These are phyloP conservation scores for Exserohilum turcica DNA, from an alignment of 2,329 filamentous ascomycete genomes.

Conservation along the genomic window DNA sequence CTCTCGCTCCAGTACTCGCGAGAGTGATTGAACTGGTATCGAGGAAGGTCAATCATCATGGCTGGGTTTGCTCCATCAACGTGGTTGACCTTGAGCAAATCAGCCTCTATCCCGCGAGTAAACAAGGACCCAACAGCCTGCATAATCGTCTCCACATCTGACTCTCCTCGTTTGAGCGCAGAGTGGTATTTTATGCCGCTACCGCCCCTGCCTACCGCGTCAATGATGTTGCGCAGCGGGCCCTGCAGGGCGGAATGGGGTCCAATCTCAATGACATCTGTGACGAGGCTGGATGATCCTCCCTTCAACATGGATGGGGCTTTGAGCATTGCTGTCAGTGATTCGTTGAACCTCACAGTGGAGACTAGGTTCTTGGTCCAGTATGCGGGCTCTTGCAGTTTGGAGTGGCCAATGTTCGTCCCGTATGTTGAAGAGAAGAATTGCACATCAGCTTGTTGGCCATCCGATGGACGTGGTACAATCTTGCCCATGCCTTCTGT, in stretches of 20 bases:
- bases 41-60: slow-evolving; percentile 7
- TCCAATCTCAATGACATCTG: slow-evolving; percentile 33
- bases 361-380: slow-evolving; percentile 47
- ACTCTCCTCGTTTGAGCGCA: neutral
- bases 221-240: slow-evolving; percentile 15
- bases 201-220: neutral
- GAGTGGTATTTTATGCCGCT: neutral
- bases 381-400: slow-evolving; percentile 13
- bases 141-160: neutral
- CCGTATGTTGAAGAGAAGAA: slow-evolving; percentile 17
- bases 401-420: slow-evolving; percentile 4
- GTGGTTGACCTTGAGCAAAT: slow-evolving; percentile 2
- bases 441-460: neutral
- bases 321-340: slow-evolving; percentile 4
- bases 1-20: slow-evolving; percentile 28
- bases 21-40: slow-evolving; percentile 33
- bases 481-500: neutral
- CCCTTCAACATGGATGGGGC: neutral
- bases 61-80: neutral
- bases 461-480: neutral
- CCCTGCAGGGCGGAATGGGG: slow-evolving; percentile 41
- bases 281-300: neutral
- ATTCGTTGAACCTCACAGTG: slow-evolving; percentile 40
- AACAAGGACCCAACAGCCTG: neutral
- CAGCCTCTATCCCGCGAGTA: neutral